Base-by-base conservation (phyloP, 306 rosid species). In the Ormosia semicastrata region DNA sequence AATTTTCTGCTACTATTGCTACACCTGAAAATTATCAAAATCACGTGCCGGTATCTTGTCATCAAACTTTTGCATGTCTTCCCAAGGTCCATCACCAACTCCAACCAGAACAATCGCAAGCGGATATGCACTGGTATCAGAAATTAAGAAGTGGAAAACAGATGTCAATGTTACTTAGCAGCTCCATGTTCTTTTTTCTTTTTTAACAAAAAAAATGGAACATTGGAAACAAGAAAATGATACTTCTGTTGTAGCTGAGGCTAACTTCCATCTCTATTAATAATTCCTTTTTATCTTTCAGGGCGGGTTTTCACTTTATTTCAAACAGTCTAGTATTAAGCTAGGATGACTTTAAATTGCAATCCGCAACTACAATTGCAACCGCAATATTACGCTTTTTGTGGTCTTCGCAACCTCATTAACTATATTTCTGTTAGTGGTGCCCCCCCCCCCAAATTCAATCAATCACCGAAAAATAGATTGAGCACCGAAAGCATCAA, bases 31-130 rank as follows among this genome's bases (percentile, higher is more conserved):
- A 83, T 95, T 95, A 65, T 95, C 99, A 5, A 89, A 90, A 14
- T 89, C 90, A 0, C 99, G 93, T 1, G 95, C 78, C 0, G 98
- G 99, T 82, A 95, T 43, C 87, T 85, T 93, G 86, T 95, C 98
- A 72, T 95, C 98, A 50, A 95, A 95, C 73, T 85, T 95, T 89
- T 52, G 86, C 98, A 93, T 95, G 88, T 95, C 95, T 5, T 93
- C 99, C 99, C 99, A 95, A 15, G 98, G 98, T 36, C 98, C 98
- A 71, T 95, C 98, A 6, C 98, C 98, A 58, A 91, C 97, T 87
- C 98, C 98, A 64, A 95, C 85, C 29, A 95, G 94, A 86, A 95
- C 49, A 78, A 95, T 93, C 0, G 98, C 89, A 50, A 95, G 97
- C 0, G 98, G 91, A 79, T 93, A 86, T 44, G 82, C 84, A 87